Evolutionary conservation across 2,329 filamentous ascomycete species (phyloP), one percentile per base, ranked within the genome.

Genomic region (Pseudogymnoascus sp.): DNA sequence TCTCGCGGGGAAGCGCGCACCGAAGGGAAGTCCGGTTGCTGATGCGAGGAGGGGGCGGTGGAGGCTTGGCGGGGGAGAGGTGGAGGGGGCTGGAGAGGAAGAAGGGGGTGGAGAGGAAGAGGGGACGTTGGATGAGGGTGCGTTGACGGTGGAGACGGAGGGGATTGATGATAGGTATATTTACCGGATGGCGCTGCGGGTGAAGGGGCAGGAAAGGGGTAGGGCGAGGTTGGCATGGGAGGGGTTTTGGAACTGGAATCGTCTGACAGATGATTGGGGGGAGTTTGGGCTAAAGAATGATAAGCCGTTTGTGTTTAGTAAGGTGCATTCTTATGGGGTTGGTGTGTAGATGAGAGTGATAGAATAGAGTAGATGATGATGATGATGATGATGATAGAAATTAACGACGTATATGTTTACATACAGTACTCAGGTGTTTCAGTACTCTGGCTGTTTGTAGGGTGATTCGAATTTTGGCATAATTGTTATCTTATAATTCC

Each of bases 161-260:
- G 92, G 92, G 16, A 86, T 86, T 0, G 83, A 83, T 12, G 74
- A 75, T 16, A 91, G 91, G 74, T 97, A 97, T 74, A 83, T 87
- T 64, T 96, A 94, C 72, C 83, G 87, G 50, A 87, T 97, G 83
- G 86, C 93, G 62, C 74, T 99, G 30, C 79, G 82, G 5, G 72
- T 97, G 30, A 83, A 84, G 0, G 85, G 80, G 65, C 83, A 86
- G 0, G 81, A 83, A 11, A 82, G 80, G 65, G 81, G 80, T 0
- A 96, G 95, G 69, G 97, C 93, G 64, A 96, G 95, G 74, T 75
- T 99, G 58, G 76, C 79, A 0, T 99, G 94, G 93, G 88, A 88
- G 68, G 88, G 89, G 0, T 97, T 92, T 71, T 96, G 90, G 84
- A 93, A 87, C 75, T 93, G 95, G 71, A 96, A 97, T 71, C 82